A percentile compares a stretch with the other conserved stretches of the same genome.
Conservation (phyloP, 148 eudicot genomes). For the Spergularia marina region DNA sequence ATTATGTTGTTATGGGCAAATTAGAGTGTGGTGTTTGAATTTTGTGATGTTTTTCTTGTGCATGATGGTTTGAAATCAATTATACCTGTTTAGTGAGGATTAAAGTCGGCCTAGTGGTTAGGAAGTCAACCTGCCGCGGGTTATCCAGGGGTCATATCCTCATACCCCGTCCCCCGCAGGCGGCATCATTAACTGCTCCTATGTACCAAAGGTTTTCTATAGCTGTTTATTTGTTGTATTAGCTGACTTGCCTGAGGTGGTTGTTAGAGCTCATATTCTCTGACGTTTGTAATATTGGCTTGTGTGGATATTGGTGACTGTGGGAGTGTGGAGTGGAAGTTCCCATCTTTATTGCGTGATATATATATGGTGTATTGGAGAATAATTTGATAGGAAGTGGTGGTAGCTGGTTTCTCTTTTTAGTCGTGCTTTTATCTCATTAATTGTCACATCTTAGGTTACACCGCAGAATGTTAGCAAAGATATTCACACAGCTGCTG, state of each 20-base stretch:
- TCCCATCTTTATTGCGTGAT: not conserved
- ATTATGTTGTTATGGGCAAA: not conserved
- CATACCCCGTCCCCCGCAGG: no score
- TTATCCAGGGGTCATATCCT: no score
- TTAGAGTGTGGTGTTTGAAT: no score
- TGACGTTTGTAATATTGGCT: not conserved
- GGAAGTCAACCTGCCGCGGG: no score
- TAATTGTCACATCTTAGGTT: not conserved
- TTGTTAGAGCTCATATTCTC: not conserved
- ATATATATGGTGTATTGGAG: not conserved
- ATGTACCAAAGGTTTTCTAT: no score
- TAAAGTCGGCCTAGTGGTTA: no score
- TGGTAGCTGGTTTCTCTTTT: not conserved
- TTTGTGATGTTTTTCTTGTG: no score
- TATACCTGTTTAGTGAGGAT: no score
- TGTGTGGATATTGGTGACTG: not conserved
- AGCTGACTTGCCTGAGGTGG: not conserved
- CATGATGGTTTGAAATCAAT: no score
- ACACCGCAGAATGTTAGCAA: not conserved
- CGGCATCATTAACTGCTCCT: no score
- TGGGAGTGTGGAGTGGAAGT: not conserved
- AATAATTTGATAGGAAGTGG: not conserved
- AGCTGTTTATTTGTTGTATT: no score
- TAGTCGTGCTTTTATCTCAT: not conserved
- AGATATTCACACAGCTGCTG: not conserved